Percentiles rank a stretch among this genome's conserved stretches.
These are phyloP conservation scores for Coniochaeta prunicola DNA, from an alignment of 2,329 filamentous ascomycete species.

Conservation along the genomic window DNA sequence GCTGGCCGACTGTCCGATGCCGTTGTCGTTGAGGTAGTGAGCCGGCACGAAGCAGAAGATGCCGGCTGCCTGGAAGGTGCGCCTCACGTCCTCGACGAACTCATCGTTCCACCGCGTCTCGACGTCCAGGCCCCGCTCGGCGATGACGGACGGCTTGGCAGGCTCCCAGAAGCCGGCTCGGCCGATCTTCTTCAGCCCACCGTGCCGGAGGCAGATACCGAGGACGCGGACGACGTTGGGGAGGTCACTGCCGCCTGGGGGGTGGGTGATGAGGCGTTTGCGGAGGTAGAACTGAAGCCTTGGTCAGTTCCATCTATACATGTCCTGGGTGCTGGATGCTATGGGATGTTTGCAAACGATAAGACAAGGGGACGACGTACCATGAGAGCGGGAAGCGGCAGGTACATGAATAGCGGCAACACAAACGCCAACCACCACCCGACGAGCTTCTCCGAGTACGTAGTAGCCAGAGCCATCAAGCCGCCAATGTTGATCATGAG, in stretches of 20 bases:
- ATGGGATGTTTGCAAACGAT: too few species aligned
- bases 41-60: constrained; percentile 48
- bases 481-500: constrained; percentile 47
- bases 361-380: background rate
- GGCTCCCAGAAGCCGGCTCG: constrained; percentile 49
- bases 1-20: constrained; percentile 40
- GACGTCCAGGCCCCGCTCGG: constrained; percentile 29
- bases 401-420: constrained; percentile 27
- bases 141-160: constrained; percentile 48
- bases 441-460: constrained; percentile 45
- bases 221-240: constrained; percentile 35
- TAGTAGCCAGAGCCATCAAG: constrained; percentile 42
- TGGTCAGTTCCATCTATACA: constrained; percentile 5
- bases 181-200: constrained; percentile 28
- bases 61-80: constrained; percentile 51
- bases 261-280: constrained; percentile 33
- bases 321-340: too few species aligned
- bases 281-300: constrained; percentile 32
- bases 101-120: constrained; percentile 51
- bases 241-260: constrained; percentile 37
- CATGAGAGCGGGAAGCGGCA: constrained; percentile 25
- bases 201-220: constrained; percentile 29
- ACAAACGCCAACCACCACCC: constrained; percentile 41
- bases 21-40: constrained; percentile 37
- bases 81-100: constrained; percentile 59